Conservation (phyloP, 768 basidiomycete genomes). For the Hygrocybe punicea region DNA sequence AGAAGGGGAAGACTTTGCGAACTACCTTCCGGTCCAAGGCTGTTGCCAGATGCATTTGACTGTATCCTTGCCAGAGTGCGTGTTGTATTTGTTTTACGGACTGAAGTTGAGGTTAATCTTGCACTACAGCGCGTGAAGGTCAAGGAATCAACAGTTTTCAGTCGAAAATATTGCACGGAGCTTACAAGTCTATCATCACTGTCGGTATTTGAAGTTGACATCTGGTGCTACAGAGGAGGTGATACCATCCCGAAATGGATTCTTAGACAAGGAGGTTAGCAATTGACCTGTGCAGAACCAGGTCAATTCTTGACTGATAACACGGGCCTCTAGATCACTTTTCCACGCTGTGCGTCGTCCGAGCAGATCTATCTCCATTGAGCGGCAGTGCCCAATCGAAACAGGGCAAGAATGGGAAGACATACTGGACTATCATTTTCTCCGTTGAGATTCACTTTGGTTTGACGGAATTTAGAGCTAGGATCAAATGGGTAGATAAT, state of each 20-base stretch:
- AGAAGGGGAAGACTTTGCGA: conserved; percentile 67
- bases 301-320: neutral
- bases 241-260: conserved; percentile 73
- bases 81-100: conserved; percentile 5
- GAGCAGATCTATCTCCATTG: conserved; percentile 71
- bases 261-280: conserved; percentile 52
- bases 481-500: conserved; percentile 80
- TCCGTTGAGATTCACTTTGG: conserved; percentile 83
- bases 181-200: conserved; percentile 71
- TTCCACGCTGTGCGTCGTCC: conserved; percentile 73
- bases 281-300: neutral
- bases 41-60: conserved; percentile 81
- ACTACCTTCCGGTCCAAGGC: conserved; percentile 69
- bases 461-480: conserved; percentile 75
- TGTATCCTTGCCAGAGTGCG: conserved; percentile 69
- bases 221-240: conserved; percentile 82
- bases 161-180: conserved; percentile 78
- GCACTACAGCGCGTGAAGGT: conserved; percentile 62
- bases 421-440: conserved; percentile 82
- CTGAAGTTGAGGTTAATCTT: neutral
- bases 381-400: conserved; percentile 70
- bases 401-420: conserved; percentile 58
- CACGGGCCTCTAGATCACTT: conserved; percentile 50
- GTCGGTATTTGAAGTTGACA: conserved; percentile 78
- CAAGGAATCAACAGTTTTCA: conserved; percentile 78